These are phyloP conservation scores for Corylus heterophylla DNA, from an alignment of 306 rosid genomes.

Conservation along the genomic window DNA sequence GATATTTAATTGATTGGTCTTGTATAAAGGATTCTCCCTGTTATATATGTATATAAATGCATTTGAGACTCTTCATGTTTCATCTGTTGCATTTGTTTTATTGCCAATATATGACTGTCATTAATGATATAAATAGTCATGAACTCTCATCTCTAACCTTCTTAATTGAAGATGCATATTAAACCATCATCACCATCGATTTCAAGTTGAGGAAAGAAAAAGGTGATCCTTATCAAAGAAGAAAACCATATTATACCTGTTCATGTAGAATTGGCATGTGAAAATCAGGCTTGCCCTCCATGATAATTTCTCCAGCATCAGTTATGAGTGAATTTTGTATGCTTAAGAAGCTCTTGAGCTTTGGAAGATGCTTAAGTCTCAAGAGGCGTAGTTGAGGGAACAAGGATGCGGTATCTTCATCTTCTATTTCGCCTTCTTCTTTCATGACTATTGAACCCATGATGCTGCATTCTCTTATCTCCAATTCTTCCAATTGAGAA, in stretches of 20 bases:
- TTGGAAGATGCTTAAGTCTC: background rate
- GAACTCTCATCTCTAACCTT: too few relatives aligned
- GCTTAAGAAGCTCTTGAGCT: background rate
- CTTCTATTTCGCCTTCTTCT: background rate
- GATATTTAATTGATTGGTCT: too few relatives aligned
- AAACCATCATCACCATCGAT: too few relatives aligned
- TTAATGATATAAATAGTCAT: too few relatives aligned
- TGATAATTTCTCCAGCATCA: background rate
- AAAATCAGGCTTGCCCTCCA: background rate
- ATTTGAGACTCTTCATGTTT: too few relatives aligned
- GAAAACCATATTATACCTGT: background rate
- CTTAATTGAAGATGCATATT: too few relatives aligned
- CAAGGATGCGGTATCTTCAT: background rate
- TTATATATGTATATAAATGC: too few relatives aligned
- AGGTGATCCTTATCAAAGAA: too few relatives aligned
- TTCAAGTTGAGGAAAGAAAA: too few relatives aligned
- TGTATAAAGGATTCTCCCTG: too few relatives aligned
- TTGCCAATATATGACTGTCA: too few relatives aligned
- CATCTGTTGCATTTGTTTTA: too few relatives aligned
- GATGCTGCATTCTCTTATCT: conserved; percentile 5
- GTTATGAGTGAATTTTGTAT: background rate
- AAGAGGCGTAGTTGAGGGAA: conserved; percentile 1
- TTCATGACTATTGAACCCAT: background rate
- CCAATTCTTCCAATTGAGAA: background rate
- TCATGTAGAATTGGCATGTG: conserved; percentile 4